Evolutionary conservation across 257 asterid genomes (phyloP), one percentile per base, ranked within the genome.

Genomic region (Voacanga thouarsii): DNA sequence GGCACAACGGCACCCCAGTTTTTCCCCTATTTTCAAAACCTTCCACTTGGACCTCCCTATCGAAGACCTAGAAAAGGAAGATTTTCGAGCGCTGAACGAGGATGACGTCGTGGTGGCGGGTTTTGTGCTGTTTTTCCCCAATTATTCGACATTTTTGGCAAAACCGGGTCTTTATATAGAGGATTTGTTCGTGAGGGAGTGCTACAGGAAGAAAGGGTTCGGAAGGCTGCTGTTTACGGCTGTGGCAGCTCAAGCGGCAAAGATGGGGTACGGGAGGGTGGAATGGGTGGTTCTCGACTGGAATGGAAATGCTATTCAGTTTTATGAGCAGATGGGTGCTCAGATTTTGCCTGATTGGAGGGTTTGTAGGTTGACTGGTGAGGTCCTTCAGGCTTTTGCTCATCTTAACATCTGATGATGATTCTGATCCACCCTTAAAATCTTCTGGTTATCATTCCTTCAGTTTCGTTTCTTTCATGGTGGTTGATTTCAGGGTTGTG

Each of bases 251-350:
- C 98, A 91, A 86, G 99, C 98, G 49, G 92, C 98, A 50, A 91
- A 87, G 86, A 89, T 93, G 96, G 96, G 96, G 59, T 89, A 87
- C 41, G 97, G 94, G 24, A 86, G 96, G 53, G 97, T 94, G 83
- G 98, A 94, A 75, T 92, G 98, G 99, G 98, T 90, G 82, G 98
- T 91, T 64, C 88, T 91, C 39, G 97, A 93, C 74, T 90, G 97
- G 97, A 94, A 94, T 50, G 83, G 69, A 71, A 90, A 86, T 76
- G 97, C 97, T 30, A 84, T 92, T 0, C 64, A 72, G 60, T 95
- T 95, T 71, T 95, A 91, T 66, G 96, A 93, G 89, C 88, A 87
- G 82, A 91, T 93, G 92, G 97, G 97, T 47, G 97, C 98, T 8
- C 71, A 91, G 82, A 70, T 95, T 28, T 56, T 85, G 78, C 93